Base-by-base conservation (phyloP, 257 asterid species). In the Solanum pimpinellifolium region DNA sequence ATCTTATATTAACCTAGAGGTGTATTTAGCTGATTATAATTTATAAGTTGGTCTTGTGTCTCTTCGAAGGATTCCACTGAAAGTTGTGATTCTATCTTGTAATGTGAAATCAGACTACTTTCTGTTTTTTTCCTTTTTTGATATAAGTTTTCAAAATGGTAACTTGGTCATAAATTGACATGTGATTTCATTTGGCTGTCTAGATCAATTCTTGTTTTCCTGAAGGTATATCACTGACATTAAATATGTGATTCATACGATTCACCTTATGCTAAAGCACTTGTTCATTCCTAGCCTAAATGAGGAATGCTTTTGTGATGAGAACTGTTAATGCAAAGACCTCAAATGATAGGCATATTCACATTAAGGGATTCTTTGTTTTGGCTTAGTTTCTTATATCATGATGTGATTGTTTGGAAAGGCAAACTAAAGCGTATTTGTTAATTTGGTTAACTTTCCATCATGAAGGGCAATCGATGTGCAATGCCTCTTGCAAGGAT, bases 401-500 rank as follows among this genome's bases (percentile, higher is more conserved):
- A 47, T 80, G 42, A 46, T 27, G 68, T 80, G 44, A 16, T 80
- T 80, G 41, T 78, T 66, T 68, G 62, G 31, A 29, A 60, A n/a
- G 49, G 33, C 44, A 88, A 69, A 75, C 70, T 78, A 49, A 86
- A 33, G 39, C 44, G 16, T 49, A 44, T 49, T 15, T 15, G 33
- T 86, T 70, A 77, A 44, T 77, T 76, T 91, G 46, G 62, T 44
- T 62, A 2, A 59, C 47, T 85, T 90, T 75, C 35, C 44, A 35
- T 66, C 78, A 16, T 91, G 44, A 83, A 97, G 99, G 99, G 99
- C 42, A 75, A 86, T 87, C 97, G 98, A 21, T 90, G 74, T 91
- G 91, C 98, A 82, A 94, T 95, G 98, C 99, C 99, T 39, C 92
- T 92, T 56, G 89, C 98, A 84, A 90, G 95, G 88, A 84, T 97